Conservation (phyloP, 2,329 filamentous ascomycete species). For the Curvularia hawaiiensis region DNA sequence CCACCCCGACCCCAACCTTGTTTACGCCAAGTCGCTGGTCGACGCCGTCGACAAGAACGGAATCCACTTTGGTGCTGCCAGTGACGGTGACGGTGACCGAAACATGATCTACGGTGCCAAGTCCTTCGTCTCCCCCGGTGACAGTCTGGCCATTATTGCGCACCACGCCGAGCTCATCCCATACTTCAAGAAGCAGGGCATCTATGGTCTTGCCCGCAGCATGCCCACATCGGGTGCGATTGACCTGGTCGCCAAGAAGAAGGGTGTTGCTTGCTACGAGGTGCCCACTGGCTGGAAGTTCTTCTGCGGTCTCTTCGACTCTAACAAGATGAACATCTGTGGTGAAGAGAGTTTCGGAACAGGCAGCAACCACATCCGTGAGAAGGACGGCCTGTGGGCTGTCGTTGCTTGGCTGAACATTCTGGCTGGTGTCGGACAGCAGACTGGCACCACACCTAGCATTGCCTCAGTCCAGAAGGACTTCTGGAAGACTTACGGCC, state of each 20-base stretch:
- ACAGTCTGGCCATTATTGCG: constrained; percentile 96
- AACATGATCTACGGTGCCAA: constrained; percentile 99
- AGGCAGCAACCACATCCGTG: constrained; percentile 96
- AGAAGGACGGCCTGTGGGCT: constrained; percentile 99
- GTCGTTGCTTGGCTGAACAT: constrained; percentile 98
- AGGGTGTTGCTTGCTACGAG: constrained; percentile 90
- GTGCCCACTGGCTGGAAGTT: constrained; percentile 99
- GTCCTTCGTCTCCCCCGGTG: constrained; percentile 93
- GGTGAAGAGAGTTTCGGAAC: constrained; percentile 99
- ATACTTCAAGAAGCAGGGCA: constrained; percentile 97
- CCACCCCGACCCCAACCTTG: constrained; percentile 97
- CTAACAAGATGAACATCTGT: constrained; percentile 99
- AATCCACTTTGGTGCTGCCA: constrained; percentile 95
- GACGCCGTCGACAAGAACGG: constrained; percentile 89
- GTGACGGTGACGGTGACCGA: constrained; percentile 95
- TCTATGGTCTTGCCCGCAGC: constrained; percentile 91
- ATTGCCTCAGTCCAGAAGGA: constrained; percentile 96
- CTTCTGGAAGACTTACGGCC: constrained; percentile 95
- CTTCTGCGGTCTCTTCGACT: constrained; percentile 94
- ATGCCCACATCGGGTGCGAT: constrained; percentile 98
- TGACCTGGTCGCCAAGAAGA: constrained; percentile 93
- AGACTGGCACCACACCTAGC: constrained; percentile 80
- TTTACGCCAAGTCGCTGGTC: constrained; percentile 93
- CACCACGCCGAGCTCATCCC: constrained; percentile 96
- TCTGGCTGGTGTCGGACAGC: constrained; percentile 88